Base-by-base conservation (phyloP, 306 rosid species). In the Prunus padus region DNA sequence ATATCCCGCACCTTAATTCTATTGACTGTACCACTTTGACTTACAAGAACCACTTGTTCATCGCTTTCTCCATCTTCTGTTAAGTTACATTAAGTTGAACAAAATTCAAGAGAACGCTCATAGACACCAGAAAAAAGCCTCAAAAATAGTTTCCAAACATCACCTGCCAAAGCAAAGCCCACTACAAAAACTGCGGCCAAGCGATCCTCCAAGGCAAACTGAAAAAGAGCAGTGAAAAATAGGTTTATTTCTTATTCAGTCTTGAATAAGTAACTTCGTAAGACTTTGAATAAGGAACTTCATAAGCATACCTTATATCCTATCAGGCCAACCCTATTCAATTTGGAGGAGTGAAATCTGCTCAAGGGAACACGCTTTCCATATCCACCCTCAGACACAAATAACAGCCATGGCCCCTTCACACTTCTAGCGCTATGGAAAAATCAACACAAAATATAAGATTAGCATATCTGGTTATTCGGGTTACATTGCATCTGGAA, bases 51-150 rank as follows among this genome's bases (percentile, higher is more conserved):
- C 67, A 90, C 99, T 92, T 92, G 96, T 86, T 95, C 99, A 77
- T 95, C 99, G 85, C 99, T 95, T 86, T 92, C 97, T 37, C 93
- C 97, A 79, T 92, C 97, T 71, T 90, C 98, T 95, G 97, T 57
- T 33, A 51, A 67, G 65, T 45, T 65, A 44, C 6, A 37, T 15
- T 3, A 15, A 40, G 54, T 11, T 3, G 60, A 28, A 11, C 18
- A 11, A 57, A 44, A 33, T 45, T 11, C n/a, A 75, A 1, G 20
- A 44, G 11, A 16, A 16, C 5, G 45, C 33, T 11, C 5, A 6
- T 13, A 47, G 44, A 61, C 19, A 51, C 49, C 75, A 55, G 66
- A 44, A 77, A 10, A 26, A 40, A 52, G 40, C 33, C 19, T 14
- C 59, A 28, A 62, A 60, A 72, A 6, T 31, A 64, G 47, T 28